phyloP scores from a whole-genome alignment of 768 basidiomycete species.

The Tulasnella sp. region DNA sequence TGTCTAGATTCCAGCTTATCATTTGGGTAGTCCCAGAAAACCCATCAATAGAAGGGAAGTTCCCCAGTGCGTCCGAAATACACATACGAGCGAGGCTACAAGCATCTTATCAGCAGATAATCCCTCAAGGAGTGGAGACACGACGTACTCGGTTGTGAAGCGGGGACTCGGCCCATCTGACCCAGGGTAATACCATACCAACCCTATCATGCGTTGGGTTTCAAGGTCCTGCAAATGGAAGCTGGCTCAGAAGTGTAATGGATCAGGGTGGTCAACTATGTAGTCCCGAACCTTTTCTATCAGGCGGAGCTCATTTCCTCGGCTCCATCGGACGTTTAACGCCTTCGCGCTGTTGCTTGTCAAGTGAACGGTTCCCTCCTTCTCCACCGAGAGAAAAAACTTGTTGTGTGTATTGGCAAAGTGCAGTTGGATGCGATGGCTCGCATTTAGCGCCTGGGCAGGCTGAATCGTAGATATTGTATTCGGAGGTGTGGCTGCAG shows the following conservation, averaged over 20 bases:
- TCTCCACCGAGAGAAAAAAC: neutral
- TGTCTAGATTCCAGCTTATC: neutral
- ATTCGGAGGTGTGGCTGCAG: neutral
- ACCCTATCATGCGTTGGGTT: neutral
- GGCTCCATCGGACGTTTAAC: neutral
- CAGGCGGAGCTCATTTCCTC: neutral
- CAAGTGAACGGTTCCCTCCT: too few species aligned
- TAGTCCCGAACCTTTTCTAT: neutral
- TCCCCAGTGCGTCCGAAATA: neutral
- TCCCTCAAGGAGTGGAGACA: neutral
- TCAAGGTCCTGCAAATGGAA: neutral
- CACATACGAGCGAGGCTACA: neutral
- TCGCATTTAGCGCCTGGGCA: neutral
- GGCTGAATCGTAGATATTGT: neutral
- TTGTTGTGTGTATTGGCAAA: neutral
- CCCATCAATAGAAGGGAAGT: neutral
- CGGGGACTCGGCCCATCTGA: neutral
- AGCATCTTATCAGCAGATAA: slow-evolving; percentile 30
- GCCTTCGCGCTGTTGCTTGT: neutral
- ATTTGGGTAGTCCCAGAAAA: neutral
- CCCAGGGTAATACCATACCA: neutral
- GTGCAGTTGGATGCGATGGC: neutral
- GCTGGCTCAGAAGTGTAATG: neutral
- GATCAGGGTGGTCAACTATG: neutral
- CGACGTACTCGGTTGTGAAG: neutral